A percentile compares a stretch with the other conserved stretches of the same genome.
Evolutionary conservation across 345 rosid species (phyloP).

Genomic region (Passiflora organensis): DNA sequence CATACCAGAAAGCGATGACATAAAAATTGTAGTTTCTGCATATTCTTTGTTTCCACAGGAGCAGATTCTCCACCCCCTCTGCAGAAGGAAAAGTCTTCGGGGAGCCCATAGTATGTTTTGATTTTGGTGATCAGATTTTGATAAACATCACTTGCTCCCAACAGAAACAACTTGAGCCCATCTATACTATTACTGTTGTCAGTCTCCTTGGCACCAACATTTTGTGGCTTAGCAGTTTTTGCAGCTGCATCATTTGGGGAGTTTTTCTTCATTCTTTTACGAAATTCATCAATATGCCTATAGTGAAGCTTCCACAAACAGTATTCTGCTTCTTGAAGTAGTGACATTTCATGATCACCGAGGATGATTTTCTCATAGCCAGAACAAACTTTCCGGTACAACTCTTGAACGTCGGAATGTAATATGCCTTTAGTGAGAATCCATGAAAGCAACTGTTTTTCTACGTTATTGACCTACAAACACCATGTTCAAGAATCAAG

Average conservation of each 20-base stretch:
- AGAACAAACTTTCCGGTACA: slow-evolving; percentile 55
- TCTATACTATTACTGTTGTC: slow-evolving; percentile 29
- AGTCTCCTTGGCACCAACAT: slow-evolving; percentile 14
- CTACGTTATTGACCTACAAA: slow-evolving; percentile 55
- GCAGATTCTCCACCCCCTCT: slow-evolving; percentile 16
- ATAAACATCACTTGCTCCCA: slow-evolving; percentile 55
- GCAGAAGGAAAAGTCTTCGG: slow-evolving; percentile 37
- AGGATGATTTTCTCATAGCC: slow-evolving; percentile 55
- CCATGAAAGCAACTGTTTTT: slow-evolving; percentile 59
- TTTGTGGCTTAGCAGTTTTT: slow-evolving; percentile 9
- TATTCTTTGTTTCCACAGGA: slow-evolving; percentile 33
- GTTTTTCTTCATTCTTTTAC: slow-evolving; percentile 49
- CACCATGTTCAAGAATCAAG: slow-evolving; percentile 14
- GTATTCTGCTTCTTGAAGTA: slow-evolving; percentile 79
- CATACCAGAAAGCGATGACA: slow-evolving; percentile 82
- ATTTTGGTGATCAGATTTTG: slow-evolving; percentile 41
- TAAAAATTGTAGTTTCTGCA: slow-evolving; percentile 50
- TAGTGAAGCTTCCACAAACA: slow-evolving; percentile 88
- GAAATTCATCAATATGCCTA: slow-evolving; percentile 81
- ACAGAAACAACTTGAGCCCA: slow-evolving; percentile 60
- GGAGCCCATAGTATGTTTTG: slow-evolving; percentile 36
- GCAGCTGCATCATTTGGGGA: slow-evolving; percentile 28
- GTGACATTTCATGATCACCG: slow-evolving; percentile 39
- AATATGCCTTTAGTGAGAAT: slow-evolving; percentile 48
- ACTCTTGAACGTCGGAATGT: slow-evolving; percentile 46